These are phyloP conservation scores for Trebouxiophyceae sp. DNA, from an alignment of 163 green algal species.

Conservation along the genomic window DNA sequence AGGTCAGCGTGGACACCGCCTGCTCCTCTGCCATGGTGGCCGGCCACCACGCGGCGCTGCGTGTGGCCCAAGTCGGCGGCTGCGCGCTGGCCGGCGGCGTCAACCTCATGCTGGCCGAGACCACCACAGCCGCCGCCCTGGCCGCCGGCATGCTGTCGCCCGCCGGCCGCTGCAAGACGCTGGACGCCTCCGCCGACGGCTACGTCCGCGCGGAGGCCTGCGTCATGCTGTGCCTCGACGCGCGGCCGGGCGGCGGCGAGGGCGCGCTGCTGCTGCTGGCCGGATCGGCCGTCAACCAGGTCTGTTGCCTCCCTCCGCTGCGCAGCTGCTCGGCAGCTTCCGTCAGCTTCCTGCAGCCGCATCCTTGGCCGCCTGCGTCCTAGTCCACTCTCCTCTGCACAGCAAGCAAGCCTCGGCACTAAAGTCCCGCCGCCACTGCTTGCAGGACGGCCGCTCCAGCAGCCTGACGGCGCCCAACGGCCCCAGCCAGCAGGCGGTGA, in stretches of 20 bases:
- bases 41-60: constrained; percentile 17
- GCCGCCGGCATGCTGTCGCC: constrained; percentile 46
- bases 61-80: not conserved
- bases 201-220: constrained; percentile 51
- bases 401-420: too few relatives aligned
- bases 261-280: constrained; percentile 8
- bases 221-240: constrained; percentile 11
- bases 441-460: constrained; percentile 60
- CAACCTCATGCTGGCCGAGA: constrained; percentile 47
- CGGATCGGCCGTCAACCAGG: constrained; percentile 42
- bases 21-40: constrained; percentile 82
- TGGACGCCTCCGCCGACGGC: constrained; percentile 45
- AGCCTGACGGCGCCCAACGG: constrained; percentile 69
- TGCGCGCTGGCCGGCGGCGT: constrained; percentile 55
- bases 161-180: constrained; percentile 51
- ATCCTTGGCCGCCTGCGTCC: too few relatives aligned
- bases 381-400: too few relatives aligned
- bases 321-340: too few relatives aligned
- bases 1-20: constrained; percentile 76
- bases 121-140: constrained; percentile 43
- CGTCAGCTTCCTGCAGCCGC: too few relatives aligned
- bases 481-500: constrained; percentile 55
- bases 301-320: not conserved
- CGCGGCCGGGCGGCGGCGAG: not conserved
- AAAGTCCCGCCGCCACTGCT: not conserved